Evolutionary conservation across 2,329 filamentous ascomycete species (phyloP), one percentile per base, ranked within the genome.

Genomic region (Chaetomium globosum): DNA sequence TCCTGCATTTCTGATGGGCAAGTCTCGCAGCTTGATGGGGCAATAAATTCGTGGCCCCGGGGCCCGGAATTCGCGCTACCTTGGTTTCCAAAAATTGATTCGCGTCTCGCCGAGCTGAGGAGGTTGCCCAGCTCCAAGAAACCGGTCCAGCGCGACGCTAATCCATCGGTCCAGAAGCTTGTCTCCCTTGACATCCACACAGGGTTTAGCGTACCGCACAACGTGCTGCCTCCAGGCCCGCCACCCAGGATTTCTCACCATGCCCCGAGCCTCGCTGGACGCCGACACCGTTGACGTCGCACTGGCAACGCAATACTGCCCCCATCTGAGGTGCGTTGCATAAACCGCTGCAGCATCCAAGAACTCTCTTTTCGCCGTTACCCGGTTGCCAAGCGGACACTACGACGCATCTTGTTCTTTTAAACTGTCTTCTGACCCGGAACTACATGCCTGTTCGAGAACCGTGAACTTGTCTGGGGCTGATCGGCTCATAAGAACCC

Each of bases 311-410:
- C 60, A 63, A 63, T 61, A 65, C 66, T 67, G 54, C 53, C 55
- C 65, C 64, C 68, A 66, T 62, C 55, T 68, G 70, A 67, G 62
- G 70, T 70, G 68, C 66, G 64, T 51, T 63, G 64, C 65, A 68
- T 68, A 71, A 65, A 65, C 71, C 65, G 70, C 63, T 72, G 68
- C 56, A 67, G 71, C 71, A 60, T 66, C 66, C 66, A 60, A 65
- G 56, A 63, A 66, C 49, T 52, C 59, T 59, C 56, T 56, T 59
- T 60, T 59, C 59, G 48, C 63, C 53, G 64, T 63, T 59, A 58
- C 49, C 63, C 55, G 56, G 63, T 56, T 53, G 49, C 68, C 54
- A 59, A 56, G 31, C 59, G 67, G 63, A 69, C 63, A 63, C 23
- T 51, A 23, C 46, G 46, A 33, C 54, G 31, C 58, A 57, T 56